phyloP scores from a whole-genome alignment of 352 stramenopile genomes.

The Globisporangium okanoganense region DNA sequence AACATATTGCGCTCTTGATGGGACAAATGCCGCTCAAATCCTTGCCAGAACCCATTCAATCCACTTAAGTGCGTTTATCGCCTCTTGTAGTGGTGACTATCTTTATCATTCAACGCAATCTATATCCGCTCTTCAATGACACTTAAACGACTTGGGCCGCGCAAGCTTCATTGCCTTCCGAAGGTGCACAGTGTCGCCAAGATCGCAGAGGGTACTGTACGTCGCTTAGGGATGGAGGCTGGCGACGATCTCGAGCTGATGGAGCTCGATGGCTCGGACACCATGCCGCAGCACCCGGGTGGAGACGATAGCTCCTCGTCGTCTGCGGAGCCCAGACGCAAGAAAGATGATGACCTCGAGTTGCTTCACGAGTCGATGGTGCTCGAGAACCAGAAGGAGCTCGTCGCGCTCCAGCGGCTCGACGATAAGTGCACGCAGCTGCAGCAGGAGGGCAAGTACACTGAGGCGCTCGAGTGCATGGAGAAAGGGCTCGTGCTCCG shows the following conservation, averaged over 20 bases:
- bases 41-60: too few relatives aligned
- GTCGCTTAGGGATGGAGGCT: conserved; percentile 1
- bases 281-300: conserved; percentile 4
- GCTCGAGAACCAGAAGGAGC: conserved; percentile 77
- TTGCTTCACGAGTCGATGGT: conserved; percentile 28
- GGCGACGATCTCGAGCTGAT: conserved; percentile 22
- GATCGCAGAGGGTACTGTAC: too few relatives aligned
- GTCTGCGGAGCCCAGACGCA: not conserved
- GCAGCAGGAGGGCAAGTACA: conserved; percentile 91
- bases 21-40: too few relatives aligned
- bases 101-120: too few relatives aligned
- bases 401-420: conserved; percentile 86
- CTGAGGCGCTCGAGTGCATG: conserved; percentile 92
- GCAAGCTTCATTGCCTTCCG: too few relatives aligned
- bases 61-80: too few relatives aligned
- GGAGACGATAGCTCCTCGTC: not conserved
- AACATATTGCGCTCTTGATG: too few relatives aligned
- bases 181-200: too few relatives aligned
- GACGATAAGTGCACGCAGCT: conserved; percentile 88
- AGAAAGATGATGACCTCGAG: conserved; percentile 27
- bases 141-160: too few relatives aligned
- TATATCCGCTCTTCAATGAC: too few relatives aligned
- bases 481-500: conserved; percentile 90
- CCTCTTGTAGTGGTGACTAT: too few relatives aligned
- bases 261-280: conserved; percentile 23